Evolutionary conservation across 2,329 filamentous ascomycete genomes (phyloP), one percentile per base, ranked within the genome.

Genomic region (Fusarium scirpi): DNA sequence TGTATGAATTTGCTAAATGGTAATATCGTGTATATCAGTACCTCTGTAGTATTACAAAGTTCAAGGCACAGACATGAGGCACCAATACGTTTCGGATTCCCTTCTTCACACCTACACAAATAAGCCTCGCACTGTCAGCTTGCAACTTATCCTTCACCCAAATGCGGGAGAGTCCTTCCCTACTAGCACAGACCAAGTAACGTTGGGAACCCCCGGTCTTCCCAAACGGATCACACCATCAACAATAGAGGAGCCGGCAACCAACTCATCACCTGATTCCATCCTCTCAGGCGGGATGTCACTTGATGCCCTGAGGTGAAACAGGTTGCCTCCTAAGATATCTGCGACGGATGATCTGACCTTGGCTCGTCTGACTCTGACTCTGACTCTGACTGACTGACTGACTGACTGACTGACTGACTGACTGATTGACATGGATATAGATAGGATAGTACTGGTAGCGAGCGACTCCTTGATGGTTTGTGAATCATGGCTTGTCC

Each of bases 291-390:
- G 16, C 34, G 41, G 9, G 40, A 54, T 56, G 71, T 71, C 68
- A 71, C 68, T 71, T 71, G 68, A 71, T 54, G 60, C 45, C 51
- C 34, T 38, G 53, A 65, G 25, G 65, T 71, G 68, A 71, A 71
- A 71, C 68, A 69, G 56, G 61, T 43, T 71, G 68, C 59, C 54
- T 65, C 67, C 67, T 65, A 68, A 65, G 48, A 61, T 65, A 54
- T 57, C 27, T 40, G 40, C 45, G 41, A 48, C 43, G 38, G 54
- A 65, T 64, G 64, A 54, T 65, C 45, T 54, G 45, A 46, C 24
- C 13, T 58, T 30, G 51, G 40, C 49, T 68, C 61, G 53, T 67
- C 62, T 70, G 49, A 53, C 49, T 53, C 34, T 24, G 40, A 41
- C 47, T 51, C 47, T 24, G 40, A 18, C 32, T n/a, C 54, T 30